These are phyloP conservation scores for Capsicum pubescens DNA, from an alignment of 257 asterid species.

Conservation along the genomic window DNA sequence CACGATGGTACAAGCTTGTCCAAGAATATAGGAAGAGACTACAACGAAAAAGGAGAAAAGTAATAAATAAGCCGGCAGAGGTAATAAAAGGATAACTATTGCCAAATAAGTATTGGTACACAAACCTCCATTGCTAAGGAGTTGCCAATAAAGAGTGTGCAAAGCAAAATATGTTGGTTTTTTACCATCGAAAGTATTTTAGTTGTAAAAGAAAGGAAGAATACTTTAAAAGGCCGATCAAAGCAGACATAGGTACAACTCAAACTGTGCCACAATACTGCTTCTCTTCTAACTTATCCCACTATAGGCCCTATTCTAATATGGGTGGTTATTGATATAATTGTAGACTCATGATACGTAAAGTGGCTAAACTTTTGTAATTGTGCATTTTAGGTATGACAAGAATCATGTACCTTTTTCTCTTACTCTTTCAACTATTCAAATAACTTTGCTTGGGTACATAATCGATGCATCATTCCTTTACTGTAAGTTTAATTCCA, in stretches of 20 bases:
- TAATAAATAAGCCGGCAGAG: not conserved
- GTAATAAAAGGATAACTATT: constrained; percentile 14
- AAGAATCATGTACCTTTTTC: not conserved
- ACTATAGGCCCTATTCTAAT: too few relatives aligned
- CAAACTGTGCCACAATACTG: too few relatives aligned
- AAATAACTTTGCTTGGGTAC: not conserved
- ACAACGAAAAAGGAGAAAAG: constrained; percentile 29
- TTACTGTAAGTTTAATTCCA: too few relatives aligned
- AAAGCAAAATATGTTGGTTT: too few relatives aligned
- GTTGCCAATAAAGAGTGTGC: constrained; percentile 33
- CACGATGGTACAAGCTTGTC: constrained; percentile 98
- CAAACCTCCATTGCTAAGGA: constrained; percentile 99
- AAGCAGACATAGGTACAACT: too few relatives aligned
- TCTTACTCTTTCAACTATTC: constrained; percentile 1
- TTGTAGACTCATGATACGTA: too few relatives aligned
- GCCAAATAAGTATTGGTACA: constrained; percentile 30
- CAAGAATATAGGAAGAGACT: constrained; percentile 98
- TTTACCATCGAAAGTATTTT: too few relatives aligned
- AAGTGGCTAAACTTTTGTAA: not conserved
- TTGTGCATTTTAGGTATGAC: not conserved
- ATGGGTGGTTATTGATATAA: too few relatives aligned
- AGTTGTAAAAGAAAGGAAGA: too few relatives aligned
- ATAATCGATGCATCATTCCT: not conserved
- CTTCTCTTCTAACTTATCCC: too few relatives aligned
- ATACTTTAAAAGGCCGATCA: too few relatives aligned